phyloP scores from a whole-genome alignment of 352 stramenopile species.

The Globisporangium viniferum region DNA sequence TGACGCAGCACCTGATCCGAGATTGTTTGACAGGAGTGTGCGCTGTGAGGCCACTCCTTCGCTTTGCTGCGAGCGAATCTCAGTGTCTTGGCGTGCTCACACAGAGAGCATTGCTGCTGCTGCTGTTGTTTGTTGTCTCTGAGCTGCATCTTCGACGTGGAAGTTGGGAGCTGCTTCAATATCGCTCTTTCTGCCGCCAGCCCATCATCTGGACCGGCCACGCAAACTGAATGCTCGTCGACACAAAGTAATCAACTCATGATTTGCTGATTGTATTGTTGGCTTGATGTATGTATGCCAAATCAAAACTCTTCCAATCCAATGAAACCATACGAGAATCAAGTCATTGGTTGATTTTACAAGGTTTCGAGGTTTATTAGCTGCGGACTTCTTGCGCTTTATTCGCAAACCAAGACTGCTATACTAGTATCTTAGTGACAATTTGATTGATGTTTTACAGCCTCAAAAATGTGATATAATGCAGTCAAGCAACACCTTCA shows the following conservation, averaged over 20 bases:
- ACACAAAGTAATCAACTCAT: neutral
- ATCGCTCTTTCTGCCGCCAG: conserved; percentile 12
- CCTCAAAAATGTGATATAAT: no score
- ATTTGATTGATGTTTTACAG: no score
- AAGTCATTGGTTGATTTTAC: no score
- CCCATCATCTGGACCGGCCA: neutral
- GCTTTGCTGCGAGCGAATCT: neutral
- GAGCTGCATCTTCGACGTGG: conserved; percentile 19
- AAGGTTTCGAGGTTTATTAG: no score
- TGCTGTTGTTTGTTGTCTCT: neutral
- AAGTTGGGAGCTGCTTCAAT: conserved; percentile 24
- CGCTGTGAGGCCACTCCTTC: neutral
- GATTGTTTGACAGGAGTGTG: neutral
- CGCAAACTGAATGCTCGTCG: conserved; percentile 7
- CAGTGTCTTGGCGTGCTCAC: neutral
- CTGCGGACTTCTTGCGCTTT: no score
- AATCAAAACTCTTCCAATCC: no score
- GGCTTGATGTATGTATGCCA: no score
- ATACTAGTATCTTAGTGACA: no score
- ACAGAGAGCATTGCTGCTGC: neutral
- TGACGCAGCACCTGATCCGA: neutral
- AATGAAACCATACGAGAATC: no score
- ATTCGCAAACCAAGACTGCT: no score
- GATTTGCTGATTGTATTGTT: neutral
- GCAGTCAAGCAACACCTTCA: no score